phyloP scores from a whole-genome alignment of 495 filamentous ascomycete species.

The Annulohypoxylon nitens region DNA sequence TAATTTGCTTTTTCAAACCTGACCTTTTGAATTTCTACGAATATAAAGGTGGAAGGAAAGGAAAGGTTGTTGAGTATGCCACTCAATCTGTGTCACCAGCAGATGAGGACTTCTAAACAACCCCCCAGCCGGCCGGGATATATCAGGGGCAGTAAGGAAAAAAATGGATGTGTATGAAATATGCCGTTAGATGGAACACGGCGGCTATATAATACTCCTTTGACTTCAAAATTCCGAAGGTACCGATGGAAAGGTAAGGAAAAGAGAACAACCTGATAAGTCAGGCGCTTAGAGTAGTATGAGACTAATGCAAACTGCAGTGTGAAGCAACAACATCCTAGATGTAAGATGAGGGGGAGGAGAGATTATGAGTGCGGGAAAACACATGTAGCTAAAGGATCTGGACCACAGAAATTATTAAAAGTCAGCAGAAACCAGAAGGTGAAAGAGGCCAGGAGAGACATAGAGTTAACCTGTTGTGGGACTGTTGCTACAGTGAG shows the following conservation, averaged over 20 bases:
- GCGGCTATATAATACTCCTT: constrained; percentile 47
- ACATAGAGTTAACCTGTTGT: constrained; percentile 33
- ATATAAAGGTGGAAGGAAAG: constrained; percentile 14
- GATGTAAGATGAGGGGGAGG: constrained; percentile 45
- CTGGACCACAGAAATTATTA: constrained; percentile 46
- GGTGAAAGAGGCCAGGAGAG: neutral
- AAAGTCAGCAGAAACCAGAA: constrained; percentile 48
- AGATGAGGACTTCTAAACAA: constrained; percentile 38
- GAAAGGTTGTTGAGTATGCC: constrained; percentile 29
- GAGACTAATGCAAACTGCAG: constrained; percentile 45
- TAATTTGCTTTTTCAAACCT: constrained; percentile 5
- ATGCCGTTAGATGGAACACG: constrained; percentile 34
- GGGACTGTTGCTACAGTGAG: constrained; percentile 32
- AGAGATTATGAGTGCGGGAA: constrained; percentile 47
- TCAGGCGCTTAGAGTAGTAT: constrained; percentile 39
- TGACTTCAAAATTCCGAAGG: constrained; percentile 27
- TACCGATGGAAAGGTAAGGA: constrained; percentile 22
- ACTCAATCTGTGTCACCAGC: constrained; percentile 31
- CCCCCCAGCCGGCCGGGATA: constrained; percentile 35
- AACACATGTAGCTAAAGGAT: constrained; percentile 30
- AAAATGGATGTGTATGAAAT: constrained; percentile 21
- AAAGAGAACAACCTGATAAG: constrained; percentile 27
- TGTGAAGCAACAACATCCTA: constrained; percentile 38
- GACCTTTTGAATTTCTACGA: constrained; percentile 17
- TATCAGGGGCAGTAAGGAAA: constrained; percentile 25